Base-by-base conservation (phyloP, 2,329 filamentous ascomycete genomes). In the Sphaerulina musiva region DNA sequence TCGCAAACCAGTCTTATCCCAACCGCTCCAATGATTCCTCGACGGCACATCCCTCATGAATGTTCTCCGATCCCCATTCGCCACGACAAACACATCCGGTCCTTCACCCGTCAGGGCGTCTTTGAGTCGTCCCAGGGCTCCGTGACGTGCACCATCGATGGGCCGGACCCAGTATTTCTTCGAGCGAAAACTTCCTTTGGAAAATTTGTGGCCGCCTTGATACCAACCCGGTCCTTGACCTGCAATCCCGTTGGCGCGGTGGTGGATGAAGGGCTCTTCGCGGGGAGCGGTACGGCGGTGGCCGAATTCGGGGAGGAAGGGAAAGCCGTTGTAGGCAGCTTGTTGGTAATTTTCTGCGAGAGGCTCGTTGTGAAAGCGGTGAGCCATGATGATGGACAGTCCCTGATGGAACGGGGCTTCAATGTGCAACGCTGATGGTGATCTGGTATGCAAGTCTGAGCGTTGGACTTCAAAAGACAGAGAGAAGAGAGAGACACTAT, bases 1-100 rank as follows among this genome's bases (percentile, higher is more conserved):
- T 9, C 50, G 48, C n/a, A 56, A 29, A 5, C 51, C 55, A 2
- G 70, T 61, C 14, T 66, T 55, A 3, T 59, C 60, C 65, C 71
- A 70, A 4, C 62, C 56, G 8, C 65, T 57, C 74, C 74, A 76
- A 48, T 68, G 65, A 5, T 62, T 59, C 32, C 65, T 63, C 14
- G 62, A 61, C 34, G 71, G 74, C 47, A 70, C 64, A 51, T 74
- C 70, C 40, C 66, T 55, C 58, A 70, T 66, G 51, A 72, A 64
- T 32, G 72, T 72, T 23, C 63, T 62, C 52, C 64, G 69, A 50
- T 72, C 68, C 26, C 69, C 70, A 47, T 64, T 69, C 40, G 69
- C 68, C 2, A 70, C 64, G n/a, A 77, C 62, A 57, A 72, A 74
- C 38, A 77, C 73, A 51, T 77, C 75, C 1, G 75, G 72, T 3